phyloP scores from a whole-genome alignment of 305 asterid genomes.

The Lippia alba region DNA sequence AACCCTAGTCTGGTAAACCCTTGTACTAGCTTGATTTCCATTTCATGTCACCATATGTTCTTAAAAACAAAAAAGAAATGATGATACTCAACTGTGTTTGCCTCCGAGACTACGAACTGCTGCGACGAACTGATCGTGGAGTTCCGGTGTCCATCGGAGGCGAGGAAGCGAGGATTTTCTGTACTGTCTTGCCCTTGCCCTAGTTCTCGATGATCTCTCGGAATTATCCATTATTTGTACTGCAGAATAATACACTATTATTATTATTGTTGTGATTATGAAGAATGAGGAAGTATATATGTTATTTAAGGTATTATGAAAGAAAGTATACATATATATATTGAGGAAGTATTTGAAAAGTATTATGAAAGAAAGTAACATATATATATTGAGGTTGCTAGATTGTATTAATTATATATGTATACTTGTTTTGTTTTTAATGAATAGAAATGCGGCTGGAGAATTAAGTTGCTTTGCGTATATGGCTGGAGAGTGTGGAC shows the following conservation, averaged over 20 bases:
- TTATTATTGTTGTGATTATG: not conserved
- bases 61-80: no score
- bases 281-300: no score
- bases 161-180: slow-evolving; percentile 58
- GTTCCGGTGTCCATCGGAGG: slow-evolving; percentile 70
- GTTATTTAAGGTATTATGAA: not conserved
- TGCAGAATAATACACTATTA: not conserved
- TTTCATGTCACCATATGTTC: no score
- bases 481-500: slow-evolving; percentile 54
- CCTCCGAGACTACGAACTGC: slow-evolving; percentile 66
- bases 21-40: no score
- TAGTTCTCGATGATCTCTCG: not conserved
- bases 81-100: no score
- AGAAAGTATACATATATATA: not conserved
- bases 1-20: no score
- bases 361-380: not conserved
- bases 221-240: slow-evolving; percentile 32
- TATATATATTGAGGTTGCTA: not conserved
- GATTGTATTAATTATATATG: not conserved
- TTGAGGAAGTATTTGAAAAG: not conserved
- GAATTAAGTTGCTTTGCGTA: slow-evolving; percentile 31
- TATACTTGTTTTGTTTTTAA: slow-evolving; percentile 13
- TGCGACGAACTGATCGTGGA: slow-evolving; percentile 57
- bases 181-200: slow-evolving; percentile 50
- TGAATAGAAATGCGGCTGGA: slow-evolving; percentile 18